phyloP scores from a whole-genome alignment of 768 basidiomycete species.

The Mycena indigotica region DNA sequence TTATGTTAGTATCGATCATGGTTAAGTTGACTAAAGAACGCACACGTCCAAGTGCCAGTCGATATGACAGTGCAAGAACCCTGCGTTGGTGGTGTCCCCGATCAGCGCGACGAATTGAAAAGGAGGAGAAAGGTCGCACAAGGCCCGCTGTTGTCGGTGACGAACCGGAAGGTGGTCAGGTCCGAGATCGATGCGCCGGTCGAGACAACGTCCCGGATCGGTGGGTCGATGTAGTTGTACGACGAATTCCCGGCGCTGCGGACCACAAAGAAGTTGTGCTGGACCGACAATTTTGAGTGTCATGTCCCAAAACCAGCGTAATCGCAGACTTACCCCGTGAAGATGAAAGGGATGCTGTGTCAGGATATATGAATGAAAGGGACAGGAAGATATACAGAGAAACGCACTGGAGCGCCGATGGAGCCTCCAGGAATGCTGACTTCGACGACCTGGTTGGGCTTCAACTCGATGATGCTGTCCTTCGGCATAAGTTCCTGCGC shows the following conservation, averaged over 20 bases:
- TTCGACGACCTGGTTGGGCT: conserved; percentile 38
- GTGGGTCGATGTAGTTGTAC: conserved; percentile 48
- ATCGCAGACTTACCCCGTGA: conserved; percentile 34
- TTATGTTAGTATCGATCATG: too few species aligned
- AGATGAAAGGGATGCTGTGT: conserved; percentile 35
- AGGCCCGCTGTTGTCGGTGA: conserved; percentile 43
- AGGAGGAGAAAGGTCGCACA: conserved; percentile 34
- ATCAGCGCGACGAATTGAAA: conserved; percentile 7
- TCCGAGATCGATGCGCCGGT: conserved; percentile 24
- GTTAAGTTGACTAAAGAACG: neutral
- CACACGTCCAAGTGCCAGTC: conserved; percentile 33
- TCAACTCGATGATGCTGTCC: conserved; percentile 36
- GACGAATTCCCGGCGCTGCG: conserved; percentile 25
- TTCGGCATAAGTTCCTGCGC: conserved; percentile 31
- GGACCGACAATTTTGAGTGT: too few species aligned
- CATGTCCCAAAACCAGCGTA: too few species aligned
- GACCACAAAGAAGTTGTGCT: conserved; percentile 38
- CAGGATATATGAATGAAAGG: neutral
- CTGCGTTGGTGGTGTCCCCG: too few species aligned
- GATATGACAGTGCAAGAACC: conserved; percentile 25
- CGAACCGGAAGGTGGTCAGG: conserved; percentile 45
- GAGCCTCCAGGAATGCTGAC: conserved; percentile 29
- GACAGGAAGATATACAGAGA: too few species aligned
- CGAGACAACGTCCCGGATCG: conserved; percentile 44
- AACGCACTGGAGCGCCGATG: conserved; percentile 28